These are phyloP conservation scores for Stipa capillata DNA, from an alignment of 176 grass and related monocot genomes.

Conservation along the genomic window DNA sequence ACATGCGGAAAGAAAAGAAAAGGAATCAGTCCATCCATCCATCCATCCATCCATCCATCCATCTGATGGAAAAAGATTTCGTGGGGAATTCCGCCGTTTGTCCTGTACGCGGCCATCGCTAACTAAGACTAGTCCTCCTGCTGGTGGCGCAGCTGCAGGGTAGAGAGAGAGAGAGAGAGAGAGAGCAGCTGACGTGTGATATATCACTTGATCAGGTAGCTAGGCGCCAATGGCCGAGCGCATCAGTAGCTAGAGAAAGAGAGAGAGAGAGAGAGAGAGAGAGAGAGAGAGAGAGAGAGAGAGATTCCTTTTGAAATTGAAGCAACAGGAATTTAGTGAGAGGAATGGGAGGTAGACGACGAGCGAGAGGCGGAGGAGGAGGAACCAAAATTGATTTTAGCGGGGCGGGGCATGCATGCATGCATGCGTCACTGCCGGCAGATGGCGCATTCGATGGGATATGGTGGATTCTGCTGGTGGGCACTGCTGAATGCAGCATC, in stretches of 20 bases:
- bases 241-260: not conserved
- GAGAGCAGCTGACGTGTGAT: not conserved
- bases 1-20: not conserved
- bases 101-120: not conserved
- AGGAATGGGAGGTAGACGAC: not conserved
- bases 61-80: not conserved
- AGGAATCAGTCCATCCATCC: too few relatives aligned
- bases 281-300: not conserved
- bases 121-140: not conserved
- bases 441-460: not conserved
- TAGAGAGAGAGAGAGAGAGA: not conserved
- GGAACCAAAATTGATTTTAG: not conserved
- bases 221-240: not conserved
- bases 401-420: not conserved
- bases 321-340: not conserved
- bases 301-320: not conserved
- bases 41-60: too few relatives aligned
- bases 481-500: not conserved
- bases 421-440: not conserved
- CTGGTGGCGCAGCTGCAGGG: not conserved
- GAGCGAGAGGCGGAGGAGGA: not conserved
- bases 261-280: too few relatives aligned
- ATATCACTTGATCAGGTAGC: not conserved
- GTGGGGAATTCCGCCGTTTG: constrained; percentile 9
- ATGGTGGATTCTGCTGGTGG: not conserved